Evolutionary conservation across 2,329 filamentous ascomycete species (phyloP).

Genomic region (Aspergillus viridinutans): DNA sequence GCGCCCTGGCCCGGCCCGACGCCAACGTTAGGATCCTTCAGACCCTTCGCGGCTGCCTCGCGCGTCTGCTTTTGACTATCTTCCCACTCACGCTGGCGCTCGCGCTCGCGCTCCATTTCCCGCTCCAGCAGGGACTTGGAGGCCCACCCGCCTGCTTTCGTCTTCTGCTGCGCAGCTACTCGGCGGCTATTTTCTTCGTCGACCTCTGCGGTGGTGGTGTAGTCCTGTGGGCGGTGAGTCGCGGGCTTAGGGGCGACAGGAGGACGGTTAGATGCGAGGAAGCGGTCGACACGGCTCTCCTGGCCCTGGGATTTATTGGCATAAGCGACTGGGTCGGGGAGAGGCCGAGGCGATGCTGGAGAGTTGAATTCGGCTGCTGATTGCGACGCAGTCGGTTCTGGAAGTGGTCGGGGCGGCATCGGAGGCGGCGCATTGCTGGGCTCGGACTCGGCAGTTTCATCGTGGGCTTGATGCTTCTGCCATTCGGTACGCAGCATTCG

Average conservation of each 20-base stretch:
- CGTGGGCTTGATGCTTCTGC: slow-evolving; percentile 40
- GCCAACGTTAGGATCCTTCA: slow-evolving; percentile 40
- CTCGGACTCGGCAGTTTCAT: slow-evolving; percentile 3
- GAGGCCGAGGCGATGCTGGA: slow-evolving; percentile 36
- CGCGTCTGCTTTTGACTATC: slow-evolving; percentile 52
- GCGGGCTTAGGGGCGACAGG: slow-evolving; percentile 39
- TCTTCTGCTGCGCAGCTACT: slow-evolving; percentile 52
- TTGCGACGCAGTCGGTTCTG: slow-evolving; percentile 14
- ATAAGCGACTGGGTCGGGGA: slow-evolving; percentile 45
- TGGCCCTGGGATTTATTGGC: slow-evolving; percentile 23
- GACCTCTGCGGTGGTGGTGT: slow-evolving; percentile 52
- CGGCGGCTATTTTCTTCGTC: slow-evolving; percentile 54
- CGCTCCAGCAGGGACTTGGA: slow-evolving; percentile 61
- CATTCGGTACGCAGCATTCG: slow-evolving; percentile 56
- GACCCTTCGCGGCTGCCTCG: slow-evolving; percentile 42
- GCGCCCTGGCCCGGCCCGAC: slow-evolving; percentile 46
- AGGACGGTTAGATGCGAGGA: slow-evolving; percentile 52
- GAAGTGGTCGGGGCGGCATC: slow-evolving; percentile 28
- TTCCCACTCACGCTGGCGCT: slow-evolving; percentile 63
- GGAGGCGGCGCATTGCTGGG: slow-evolving; percentile 14
- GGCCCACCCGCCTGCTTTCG: slow-evolving; percentile 57
- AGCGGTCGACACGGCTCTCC: slow-evolving; percentile 51
- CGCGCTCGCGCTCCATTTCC: slow-evolving; percentile 64
- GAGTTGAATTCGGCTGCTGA: slow-evolving; percentile 10
- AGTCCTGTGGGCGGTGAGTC: slow-evolving; percentile 43